These are phyloP conservation scores for Halophytophthora polymorphica DNA, from an alignment of 352 stramenopile genomes.

Conservation along the genomic window DNA sequence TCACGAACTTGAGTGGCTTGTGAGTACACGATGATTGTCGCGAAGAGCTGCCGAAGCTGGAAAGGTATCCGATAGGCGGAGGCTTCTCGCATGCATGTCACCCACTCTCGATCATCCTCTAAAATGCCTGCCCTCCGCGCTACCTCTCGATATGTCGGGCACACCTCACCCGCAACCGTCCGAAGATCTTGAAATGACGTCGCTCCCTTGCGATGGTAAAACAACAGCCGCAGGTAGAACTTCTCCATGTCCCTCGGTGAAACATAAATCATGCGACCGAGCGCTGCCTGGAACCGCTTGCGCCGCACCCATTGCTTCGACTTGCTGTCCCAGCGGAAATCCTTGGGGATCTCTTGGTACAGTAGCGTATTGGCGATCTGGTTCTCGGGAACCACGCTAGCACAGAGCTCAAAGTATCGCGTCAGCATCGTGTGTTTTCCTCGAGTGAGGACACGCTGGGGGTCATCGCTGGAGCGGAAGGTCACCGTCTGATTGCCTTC, in stretches of 20 bases:
- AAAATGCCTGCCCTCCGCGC: slow-evolving; percentile 5
- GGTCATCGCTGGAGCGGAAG: not conserved
- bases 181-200: slow-evolving; percentile 20
- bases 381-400: slow-evolving; percentile 2
- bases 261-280: slow-evolving; percentile 13
- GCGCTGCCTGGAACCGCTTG: not conserved
- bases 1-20: slow-evolving; percentile 3
- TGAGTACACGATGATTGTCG: slow-evolving; percentile 17
- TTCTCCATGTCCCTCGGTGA: slow-evolving; percentile 9
- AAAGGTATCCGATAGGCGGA: slow-evolving; percentile 11
- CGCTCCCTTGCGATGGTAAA: slow-evolving; percentile 13
- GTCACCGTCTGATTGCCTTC: not conserved
- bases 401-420: slow-evolving; percentile 2
- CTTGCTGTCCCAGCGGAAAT: slow-evolving; percentile 10
- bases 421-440: too few species aligned
- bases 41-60: slow-evolving; percentile 26
- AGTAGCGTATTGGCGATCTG: not conserved
- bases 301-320: slow-evolving; percentile 7
- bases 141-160: slow-evolving; percentile 12
- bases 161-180: slow-evolving; percentile 10
- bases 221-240: slow-evolving; percentile 18
- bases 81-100: slow-evolving; percentile 10
- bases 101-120: slow-evolving; percentile 13
- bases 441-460: too few species aligned
- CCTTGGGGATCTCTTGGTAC: slow-evolving; percentile 15